Base-by-base conservation (phyloP, 2,329 filamentous ascomycete genomes). In the Ophiosphaerella narmari region DNA sequence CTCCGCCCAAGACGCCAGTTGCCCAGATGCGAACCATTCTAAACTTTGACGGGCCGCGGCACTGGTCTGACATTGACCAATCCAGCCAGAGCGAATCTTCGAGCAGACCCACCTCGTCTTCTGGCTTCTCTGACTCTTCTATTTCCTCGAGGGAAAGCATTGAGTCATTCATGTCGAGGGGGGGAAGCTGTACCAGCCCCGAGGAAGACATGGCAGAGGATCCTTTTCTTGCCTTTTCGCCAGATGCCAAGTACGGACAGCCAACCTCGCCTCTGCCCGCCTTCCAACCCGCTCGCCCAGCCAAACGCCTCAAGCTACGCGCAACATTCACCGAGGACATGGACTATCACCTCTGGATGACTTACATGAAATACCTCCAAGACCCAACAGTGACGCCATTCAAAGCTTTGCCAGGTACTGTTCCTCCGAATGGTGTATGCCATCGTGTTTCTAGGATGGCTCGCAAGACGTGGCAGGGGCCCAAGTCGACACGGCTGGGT, bases 301-400 rank as follows among this genome's bases (percentile, higher is more conserved):
- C 59, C 6, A 78, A 77, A 64, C 76, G 77, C 52, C 60, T 75
- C 45, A 79, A 76, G 63, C 68, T 74, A 32, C 71, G 70, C 43
- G 72, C 71, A 5, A 75, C 71, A 35, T 87, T 84, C 80, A 85
- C 81, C 5, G 73, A 80, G 37, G 83, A 85, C 43, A 86, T 86
- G 83, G 85, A 87, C 64, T 79, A 82, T 48, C 85, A 87, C 63
- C 71, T 87, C 29, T 86, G 85, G 84, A 81, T 84, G 65, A 85
- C 82, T 7, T 87, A 86, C 70, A 82, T 86, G 73, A 77, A 79
- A 45, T 86, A 86, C 65, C 74, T 87, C n/a, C 82, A 85, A 54
- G 84, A 87, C 66, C 85, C 85, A 16, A 84, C 81, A 3, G 79
- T 86, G 40, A 87, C 85, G 1, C 85, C 85, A 0, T 87, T 87